phyloP scores from a whole-genome alignment of 2,329 filamentous ascomycete genomes.

The Berkeleyomyces rouxiae region DNA sequence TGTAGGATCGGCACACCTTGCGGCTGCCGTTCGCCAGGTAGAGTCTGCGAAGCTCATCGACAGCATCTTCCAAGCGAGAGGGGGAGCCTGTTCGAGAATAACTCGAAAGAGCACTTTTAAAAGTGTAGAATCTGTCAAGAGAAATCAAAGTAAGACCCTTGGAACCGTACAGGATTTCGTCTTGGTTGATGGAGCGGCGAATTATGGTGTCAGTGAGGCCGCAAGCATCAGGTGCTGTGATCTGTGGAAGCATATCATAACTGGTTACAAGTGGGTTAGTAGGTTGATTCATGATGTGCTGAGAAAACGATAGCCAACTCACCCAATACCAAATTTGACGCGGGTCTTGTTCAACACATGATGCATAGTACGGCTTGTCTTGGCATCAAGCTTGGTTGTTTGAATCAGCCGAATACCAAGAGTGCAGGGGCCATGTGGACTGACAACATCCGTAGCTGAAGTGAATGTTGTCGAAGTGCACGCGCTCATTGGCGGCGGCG shows the following conservation, averaged over 20 bases:
- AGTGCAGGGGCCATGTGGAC: constrained; percentile 21
- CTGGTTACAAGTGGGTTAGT: constrained; percentile 17
- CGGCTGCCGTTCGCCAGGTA: constrained; percentile 36
- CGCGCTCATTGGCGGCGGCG: constrained; percentile 31
- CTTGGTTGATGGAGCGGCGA: constrained; percentile 39
- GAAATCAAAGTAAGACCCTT: constrained; percentile 42
- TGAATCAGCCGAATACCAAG: constrained; percentile 37
- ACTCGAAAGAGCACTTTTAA: constrained; percentile 42
- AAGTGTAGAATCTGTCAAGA: constrained; percentile 46
- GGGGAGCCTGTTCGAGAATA: constrained; percentile 33
- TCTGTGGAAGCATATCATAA: constrained; percentile 27
- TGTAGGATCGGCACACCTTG: constrained; percentile 32
- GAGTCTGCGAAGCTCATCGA: constrained; percentile 44
- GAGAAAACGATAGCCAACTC: background rate
- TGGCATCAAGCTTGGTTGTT: constrained; percentile 27
- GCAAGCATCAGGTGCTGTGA: constrained; percentile 27
- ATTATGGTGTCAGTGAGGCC: constrained; percentile 36
- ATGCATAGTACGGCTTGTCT: constrained; percentile 31
- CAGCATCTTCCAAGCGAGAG: constrained; percentile 39
- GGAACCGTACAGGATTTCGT: constrained; percentile 43
- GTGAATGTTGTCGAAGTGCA: constrained; percentile 29
- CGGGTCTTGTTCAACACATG: constrained; percentile 35
- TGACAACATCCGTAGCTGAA: constrained; percentile 20
- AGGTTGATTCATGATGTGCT: background rate
- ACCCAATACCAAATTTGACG: constrained; percentile 24